These are phyloP conservation scores for Paraglomus occultum DNA, from an alignment of 192 early-diverging fungal species.

Conservation along the genomic window DNA sequence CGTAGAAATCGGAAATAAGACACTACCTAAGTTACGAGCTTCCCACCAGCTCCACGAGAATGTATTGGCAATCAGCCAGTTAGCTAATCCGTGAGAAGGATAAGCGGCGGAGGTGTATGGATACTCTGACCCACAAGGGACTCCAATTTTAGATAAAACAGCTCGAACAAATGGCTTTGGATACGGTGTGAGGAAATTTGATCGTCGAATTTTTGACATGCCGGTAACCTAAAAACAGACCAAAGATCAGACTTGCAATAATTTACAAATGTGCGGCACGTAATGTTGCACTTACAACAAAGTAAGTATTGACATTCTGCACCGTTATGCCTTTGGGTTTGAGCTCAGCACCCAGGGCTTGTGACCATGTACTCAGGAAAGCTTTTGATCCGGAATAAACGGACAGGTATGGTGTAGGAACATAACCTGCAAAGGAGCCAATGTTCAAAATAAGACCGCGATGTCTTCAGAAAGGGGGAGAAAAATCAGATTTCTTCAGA, in stretches of 20 bases:
- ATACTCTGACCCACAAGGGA: constrained; percentile 61
- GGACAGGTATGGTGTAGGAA: constrained; percentile 81
- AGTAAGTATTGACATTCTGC: constrained; percentile 93
- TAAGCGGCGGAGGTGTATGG: constrained; percentile 67
- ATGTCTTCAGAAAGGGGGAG: constrained; percentile 43
- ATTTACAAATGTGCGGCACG: background rate
- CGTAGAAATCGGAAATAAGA: background rate
- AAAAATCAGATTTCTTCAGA: background rate
- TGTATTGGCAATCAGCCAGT: constrained; percentile 67
- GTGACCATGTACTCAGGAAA: constrained; percentile 87
- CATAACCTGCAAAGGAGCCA: constrained; percentile 85
- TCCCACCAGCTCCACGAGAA: constrained; percentile 59
- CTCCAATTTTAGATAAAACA: constrained; percentile 70
- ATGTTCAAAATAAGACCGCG: constrained; percentile 88
- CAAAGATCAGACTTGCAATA: background rate
- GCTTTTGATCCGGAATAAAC: constrained; percentile 94
- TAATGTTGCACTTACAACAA: constrained; percentile 60
- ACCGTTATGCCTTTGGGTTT: constrained; percentile 70
- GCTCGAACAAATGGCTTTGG: constrained; percentile 74
- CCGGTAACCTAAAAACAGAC: constrained; percentile 47
- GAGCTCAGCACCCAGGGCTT: constrained; percentile 83
- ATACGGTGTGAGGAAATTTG: constrained; percentile 78
- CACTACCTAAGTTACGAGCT: constrained; percentile 48
- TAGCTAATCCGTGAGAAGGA: constrained; percentile 64
- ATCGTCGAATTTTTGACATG: constrained; percentile 90